A percentile compares a stretch with the other conserved stretches of the same genome.
Evolutionary conservation across 129 eudicot genomes (phyloP).

Genomic region (Dittrichia graveolens): DNA sequence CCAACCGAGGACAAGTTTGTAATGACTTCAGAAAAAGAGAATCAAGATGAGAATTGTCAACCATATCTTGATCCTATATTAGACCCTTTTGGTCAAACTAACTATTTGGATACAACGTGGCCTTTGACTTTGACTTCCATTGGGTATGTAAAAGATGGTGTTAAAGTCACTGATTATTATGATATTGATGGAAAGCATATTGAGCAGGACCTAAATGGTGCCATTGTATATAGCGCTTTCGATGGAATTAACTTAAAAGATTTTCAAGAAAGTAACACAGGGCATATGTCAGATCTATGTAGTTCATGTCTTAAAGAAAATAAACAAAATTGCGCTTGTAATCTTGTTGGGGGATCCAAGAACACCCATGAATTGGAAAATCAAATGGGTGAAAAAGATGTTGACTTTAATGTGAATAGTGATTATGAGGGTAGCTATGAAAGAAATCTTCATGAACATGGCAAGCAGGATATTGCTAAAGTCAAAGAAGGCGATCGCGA

Average conservation of each 20-base stretch:
- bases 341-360: conserved; percentile 38
- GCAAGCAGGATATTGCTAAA: conserved; percentile 38
- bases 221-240: conserved; percentile 12
- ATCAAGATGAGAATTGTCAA: conserved; percentile 39
- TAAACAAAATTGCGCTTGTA: conserved; percentile 29
- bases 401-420: conserved; percentile 28
- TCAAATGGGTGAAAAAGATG: conserved; percentile 24
- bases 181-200: conserved; percentile 32
- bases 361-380: conserved; percentile 23
- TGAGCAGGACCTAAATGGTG: conserved; percentile 34
- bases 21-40: conserved; percentile 50
- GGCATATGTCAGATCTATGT: conserved; percentile 20
- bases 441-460: conserved; percentile 23
- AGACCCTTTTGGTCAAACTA: conserved; percentile 35
- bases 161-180: conserved; percentile 46
- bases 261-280: conserved; percentile 19
- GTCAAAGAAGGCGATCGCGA: conserved; percentile 49
- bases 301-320: conserved; percentile 30
- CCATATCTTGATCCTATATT: conserved; percentile 39
- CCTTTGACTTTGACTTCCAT: conserved; percentile 39
- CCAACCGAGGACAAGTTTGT: conserved; percentile 90
- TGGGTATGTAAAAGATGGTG: conserved; percentile 43
- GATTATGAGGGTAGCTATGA: conserved; percentile 21
- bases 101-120: conserved; percentile 44
- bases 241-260: conserved; percentile 30